Percentiles rank a stretch among this genome's conserved stretches.
phyloP scores from a whole-genome alignment of 208 protist species.

The Porcisia deanei region DNA sequence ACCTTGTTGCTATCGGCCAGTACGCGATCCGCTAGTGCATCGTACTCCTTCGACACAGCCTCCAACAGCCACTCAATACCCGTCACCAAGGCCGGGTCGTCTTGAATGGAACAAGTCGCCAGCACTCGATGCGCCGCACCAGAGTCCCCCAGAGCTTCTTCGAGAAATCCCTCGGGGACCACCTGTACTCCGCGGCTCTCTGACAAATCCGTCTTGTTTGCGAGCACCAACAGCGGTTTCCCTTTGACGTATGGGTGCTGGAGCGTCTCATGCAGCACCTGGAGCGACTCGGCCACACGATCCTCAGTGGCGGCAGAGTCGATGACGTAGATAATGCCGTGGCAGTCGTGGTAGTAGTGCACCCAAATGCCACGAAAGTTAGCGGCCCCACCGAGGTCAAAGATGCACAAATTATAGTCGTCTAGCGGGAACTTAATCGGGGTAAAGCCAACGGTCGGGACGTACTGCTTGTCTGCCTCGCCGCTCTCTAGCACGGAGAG shows the following conservation, averaged over 20 bases:
- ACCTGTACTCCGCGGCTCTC: slow-evolving; percentile 70
- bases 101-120: slow-evolving; percentile 76
- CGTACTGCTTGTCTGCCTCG: slow-evolving; percentile 92
- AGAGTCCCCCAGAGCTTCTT: slow-evolving; percentile 41
- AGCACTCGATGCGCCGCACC: slow-evolving; percentile 58
- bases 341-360: slow-evolving; percentile 92
- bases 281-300: slow-evolving; percentile 63
- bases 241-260: slow-evolving; percentile 93
- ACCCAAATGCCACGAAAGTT: slow-evolving; percentile 93
- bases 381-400: slow-evolving; percentile 87
- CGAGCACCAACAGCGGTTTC: slow-evolving; percentile 98
- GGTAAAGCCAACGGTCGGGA: slow-evolving; percentile 88
- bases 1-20: slow-evolving; percentile 56
- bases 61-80: slow-evolving; percentile 89
- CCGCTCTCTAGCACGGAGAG: slow-evolving; percentile 96
- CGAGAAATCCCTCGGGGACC: slow-evolving; percentile 77
- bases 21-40: slow-evolving; percentile 56
- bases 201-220: slow-evolving; percentile 99
- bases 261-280: slow-evolving; percentile 79
- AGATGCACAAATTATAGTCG: slow-evolving; percentile 88
- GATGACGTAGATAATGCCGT: slow-evolving; percentile 90
- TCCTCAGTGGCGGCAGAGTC: slow-evolving; percentile 74
- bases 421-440: slow-evolving; percentile 88
- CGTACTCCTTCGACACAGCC: slow-evolving; percentile 65
- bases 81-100: slow-evolving; percentile 71